These are phyloP conservation scores for Magnolia kwangsiensis DNA, from an alignment of 164 flowering plant species.

Conservation along the genomic window DNA sequence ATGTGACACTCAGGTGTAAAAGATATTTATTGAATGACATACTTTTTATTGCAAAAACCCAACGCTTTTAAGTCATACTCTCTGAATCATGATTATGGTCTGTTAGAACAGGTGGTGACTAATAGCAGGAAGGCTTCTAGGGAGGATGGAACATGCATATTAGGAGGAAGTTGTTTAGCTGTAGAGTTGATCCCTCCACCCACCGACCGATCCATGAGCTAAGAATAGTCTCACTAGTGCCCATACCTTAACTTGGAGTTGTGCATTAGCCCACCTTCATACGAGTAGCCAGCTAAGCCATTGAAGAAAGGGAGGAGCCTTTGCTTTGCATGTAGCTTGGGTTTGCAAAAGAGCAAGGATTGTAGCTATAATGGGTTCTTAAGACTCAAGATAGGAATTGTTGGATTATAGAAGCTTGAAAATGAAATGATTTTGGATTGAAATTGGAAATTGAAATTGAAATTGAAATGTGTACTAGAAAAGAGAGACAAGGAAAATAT, in stretches of 20 bases:
- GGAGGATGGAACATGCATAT: constrained; percentile 92
- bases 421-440: constrained; percentile 44
- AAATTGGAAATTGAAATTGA: too few relatives aligned
- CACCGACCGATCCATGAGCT: constrained; percentile 52
- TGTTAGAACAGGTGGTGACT: constrained; percentile 8
- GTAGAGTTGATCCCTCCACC: constrained; percentile 77
- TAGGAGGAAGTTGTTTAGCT: constrained; percentile 63
- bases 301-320: constrained; percentile 32
- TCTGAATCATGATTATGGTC: too few relatives aligned
- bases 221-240: constrained; percentile 23
- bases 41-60: too few relatives aligned
- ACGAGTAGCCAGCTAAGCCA: constrained; percentile 19
- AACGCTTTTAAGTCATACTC: too few relatives aligned
- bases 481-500: not conserved
- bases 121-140: constrained; percentile 75
- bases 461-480: too few relatives aligned
- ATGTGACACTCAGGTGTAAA: not conserved
- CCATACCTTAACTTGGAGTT: constrained; percentile 84
- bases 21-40: too few relatives aligned
- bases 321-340: constrained; percentile 69
- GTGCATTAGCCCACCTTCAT: constrained; percentile 72
- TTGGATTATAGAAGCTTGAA: constrained; percentile 69
- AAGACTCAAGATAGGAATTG: too few relatives aligned
- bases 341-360: too few relatives aligned
- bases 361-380: too few relatives aligned